Conservation (phyloP, 1,284 basidiomycete species). For the Polyporus tsugae region DNA sequence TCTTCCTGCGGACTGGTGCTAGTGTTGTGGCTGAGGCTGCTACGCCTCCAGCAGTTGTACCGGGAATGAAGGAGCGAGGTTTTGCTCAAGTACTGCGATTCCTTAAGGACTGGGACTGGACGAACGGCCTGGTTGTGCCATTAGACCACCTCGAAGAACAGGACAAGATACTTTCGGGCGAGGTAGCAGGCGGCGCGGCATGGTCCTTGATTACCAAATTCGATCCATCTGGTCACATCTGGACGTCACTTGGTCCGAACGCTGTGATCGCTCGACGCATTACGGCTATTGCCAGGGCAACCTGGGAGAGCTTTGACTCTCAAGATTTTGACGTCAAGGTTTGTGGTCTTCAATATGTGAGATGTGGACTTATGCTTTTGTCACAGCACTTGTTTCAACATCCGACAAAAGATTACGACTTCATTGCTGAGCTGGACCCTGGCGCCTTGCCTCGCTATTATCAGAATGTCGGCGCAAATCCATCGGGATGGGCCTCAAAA, state of each 20-base stretch:
- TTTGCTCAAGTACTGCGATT: conserved; percentile 83
- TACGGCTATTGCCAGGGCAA: conserved; percentile 76
- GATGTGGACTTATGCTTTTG: background rate
- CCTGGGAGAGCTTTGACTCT: conserved; percentile 60
- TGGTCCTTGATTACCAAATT: conserved; percentile 88
- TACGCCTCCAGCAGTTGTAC: conserved; percentile 46
- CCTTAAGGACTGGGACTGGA: conserved; percentile 88
- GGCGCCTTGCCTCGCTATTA: conserved; percentile 75
- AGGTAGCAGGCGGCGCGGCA: conserved; percentile 53
- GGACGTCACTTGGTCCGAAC: conserved; percentile 75
- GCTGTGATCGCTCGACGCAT: conserved; percentile 77
- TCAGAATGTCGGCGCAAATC: conserved; percentile 66
- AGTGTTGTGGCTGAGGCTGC: conserved; percentile 29
- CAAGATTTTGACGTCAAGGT: conserved; percentile 63
- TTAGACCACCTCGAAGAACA: conserved; percentile 54
- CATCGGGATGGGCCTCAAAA: conserved; percentile 51
- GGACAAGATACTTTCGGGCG: conserved; percentile 20
- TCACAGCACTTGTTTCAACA: conserved; percentile 83
- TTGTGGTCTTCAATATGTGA: conserved; percentile 23
- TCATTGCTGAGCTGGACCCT: conserved; percentile 81
- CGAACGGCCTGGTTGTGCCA: conserved; percentile 68
- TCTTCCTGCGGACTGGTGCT: conserved; percentile 57
- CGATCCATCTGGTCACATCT: conserved; percentile 79
- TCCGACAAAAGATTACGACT: conserved; percentile 86
- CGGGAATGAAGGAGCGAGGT: conserved; percentile 80